Percentiles rank a stretch among this genome's conserved stretches.
phyloP scores from a whole-genome alignment of 352 stramenopile species.

The Phytopythium kandeliae region DNA sequence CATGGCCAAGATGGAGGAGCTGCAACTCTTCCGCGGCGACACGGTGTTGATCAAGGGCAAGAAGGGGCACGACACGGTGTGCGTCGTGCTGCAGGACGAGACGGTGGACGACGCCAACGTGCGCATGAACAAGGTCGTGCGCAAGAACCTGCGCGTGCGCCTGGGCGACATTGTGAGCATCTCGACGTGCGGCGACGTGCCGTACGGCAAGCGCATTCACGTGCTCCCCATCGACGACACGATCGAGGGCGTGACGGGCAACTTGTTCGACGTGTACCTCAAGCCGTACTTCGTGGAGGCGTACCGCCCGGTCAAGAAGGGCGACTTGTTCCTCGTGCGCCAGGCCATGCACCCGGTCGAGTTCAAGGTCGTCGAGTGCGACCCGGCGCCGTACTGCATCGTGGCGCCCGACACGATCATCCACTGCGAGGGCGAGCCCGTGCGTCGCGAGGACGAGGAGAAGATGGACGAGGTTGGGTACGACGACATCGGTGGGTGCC shows the following conservation, averaged over 20 bases:
- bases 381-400: slow-evolving; percentile 97
- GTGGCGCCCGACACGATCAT: slow-evolving; percentile 99
- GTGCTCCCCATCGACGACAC: slow-evolving; percentile 99
- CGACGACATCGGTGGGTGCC: slow-evolving; percentile 98
- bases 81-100: slow-evolving; percentile 97
- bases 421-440: slow-evolving; percentile 98
- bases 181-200: slow-evolving; percentile 94
- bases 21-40: slow-evolving; percentile 98
- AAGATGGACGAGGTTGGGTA: slow-evolving; percentile 99
- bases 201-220: slow-evolving; percentile 98
- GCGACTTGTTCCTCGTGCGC: slow-evolving; percentile 98
- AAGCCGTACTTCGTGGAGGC: slow-evolving; percentile 99
- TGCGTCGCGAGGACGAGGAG: slow-evolving; percentile 99
- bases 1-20: slow-evolving; percentile 97
- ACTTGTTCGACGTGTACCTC: slow-evolving; percentile 99
- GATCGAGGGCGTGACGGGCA: slow-evolving; percentile 99
- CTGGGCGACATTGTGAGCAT: slow-evolving; percentile 98
- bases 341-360: slow-evolving; percentile 99
- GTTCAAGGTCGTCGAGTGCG: slow-evolving; percentile 99
- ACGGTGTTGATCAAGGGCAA: slow-evolving; percentile 99
- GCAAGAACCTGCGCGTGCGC: slow-evolving; percentile 98
- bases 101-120: slow-evolving; percentile 96
- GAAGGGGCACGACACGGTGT: slow-evolving; percentile 97
- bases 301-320: slow-evolving; percentile 99
- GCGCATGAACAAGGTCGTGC: slow-evolving; percentile 99